A percentile compares a stretch with the other conserved stretches of the same genome.
These are phyloP conservation scores for Talaromyces marneffei DNA, from an alignment of 2,329 filamentous ascomycete species.

Conservation along the genomic window DNA sequence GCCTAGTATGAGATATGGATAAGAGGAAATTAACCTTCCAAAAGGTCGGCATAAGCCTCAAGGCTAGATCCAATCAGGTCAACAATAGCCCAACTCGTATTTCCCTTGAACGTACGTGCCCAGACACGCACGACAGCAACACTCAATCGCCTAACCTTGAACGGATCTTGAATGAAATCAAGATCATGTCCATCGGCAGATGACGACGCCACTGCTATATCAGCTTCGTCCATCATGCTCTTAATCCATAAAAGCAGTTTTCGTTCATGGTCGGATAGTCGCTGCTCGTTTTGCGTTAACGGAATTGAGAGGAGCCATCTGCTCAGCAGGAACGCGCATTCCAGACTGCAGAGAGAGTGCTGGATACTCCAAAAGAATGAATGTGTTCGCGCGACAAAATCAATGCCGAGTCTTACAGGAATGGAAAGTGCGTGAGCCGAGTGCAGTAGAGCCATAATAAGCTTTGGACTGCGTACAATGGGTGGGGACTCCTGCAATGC, in stretches of 20 bases:
- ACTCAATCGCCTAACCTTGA: conserved; percentile 42
- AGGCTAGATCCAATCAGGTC: conserved; percentile 43
- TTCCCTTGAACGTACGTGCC: conserved; percentile 43
- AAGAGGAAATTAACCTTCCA: conserved; percentile 29
- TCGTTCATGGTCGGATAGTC: conserved; percentile 42
- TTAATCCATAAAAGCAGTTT: conserved; percentile 46
- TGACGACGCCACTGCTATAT: conserved; percentile 37
- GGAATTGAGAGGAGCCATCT: conserved; percentile 44
- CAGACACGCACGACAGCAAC: conserved; percentile 46
- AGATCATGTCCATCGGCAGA: conserved; percentile 34
- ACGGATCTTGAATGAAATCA: conserved; percentile 39
- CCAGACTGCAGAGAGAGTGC: conserved; percentile 50
- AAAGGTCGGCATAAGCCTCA: conserved; percentile 42
- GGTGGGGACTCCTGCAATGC: conserved; percentile 41
- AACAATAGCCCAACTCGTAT: conserved; percentile 46
- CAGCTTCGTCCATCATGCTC: conserved; percentile 46
- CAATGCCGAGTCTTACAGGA: conserved; percentile 48
- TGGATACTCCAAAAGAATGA: conserved; percentile 53
- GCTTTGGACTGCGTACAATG: conserved; percentile 39
- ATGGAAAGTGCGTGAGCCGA: conserved; percentile 52
- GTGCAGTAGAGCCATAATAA: conserved; percentile 48
- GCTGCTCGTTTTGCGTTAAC: conserved; percentile 37
- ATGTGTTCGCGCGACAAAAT: conserved; percentile 49
- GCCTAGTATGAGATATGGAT: neutral
- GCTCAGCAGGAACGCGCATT: conserved; percentile 47